Conservation (phyloP, 2,329 filamentous ascomycete species). For the Periconia sp. region DNA sequence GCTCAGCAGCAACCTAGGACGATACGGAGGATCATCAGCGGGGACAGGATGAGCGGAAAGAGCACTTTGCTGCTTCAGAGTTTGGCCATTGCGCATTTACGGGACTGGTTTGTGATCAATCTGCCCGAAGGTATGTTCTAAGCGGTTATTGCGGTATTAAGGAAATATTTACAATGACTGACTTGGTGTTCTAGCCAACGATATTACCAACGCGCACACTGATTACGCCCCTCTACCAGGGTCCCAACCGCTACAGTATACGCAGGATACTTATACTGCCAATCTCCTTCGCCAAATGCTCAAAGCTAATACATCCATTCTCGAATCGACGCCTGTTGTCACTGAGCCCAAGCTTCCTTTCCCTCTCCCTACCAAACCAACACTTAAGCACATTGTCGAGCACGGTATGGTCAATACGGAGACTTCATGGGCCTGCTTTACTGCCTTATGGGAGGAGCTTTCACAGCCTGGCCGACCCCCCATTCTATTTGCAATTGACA, state of each 20-base stretch:
- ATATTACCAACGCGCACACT: slow-evolving; percentile 77
- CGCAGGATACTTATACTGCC: slow-evolving; percentile 76
- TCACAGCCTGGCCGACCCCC: slow-evolving; percentile 57
- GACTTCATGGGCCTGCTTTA: slow-evolving; percentile 76
- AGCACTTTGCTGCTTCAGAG: slow-evolving; percentile 83
- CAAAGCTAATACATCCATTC: slow-evolving; percentile 69
- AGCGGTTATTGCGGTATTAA: neutral
- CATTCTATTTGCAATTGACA: slow-evolving; percentile 77
- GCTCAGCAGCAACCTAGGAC: slow-evolving; percentile 55
- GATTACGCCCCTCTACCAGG: slow-evolving; percentile 73
- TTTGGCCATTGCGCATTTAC: slow-evolving; percentile 76
- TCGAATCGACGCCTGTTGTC: slow-evolving; percentile 57
- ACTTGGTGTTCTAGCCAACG: slow-evolving; percentile 62
- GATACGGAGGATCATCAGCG: slow-evolving; percentile 68
- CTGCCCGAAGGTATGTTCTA: slow-evolving; percentile 78
- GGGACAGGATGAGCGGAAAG: slow-evolving; percentile 78
- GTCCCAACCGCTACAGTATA: slow-evolving; percentile 60
- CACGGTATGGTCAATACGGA: slow-evolving; percentile 74
- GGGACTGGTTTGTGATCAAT: slow-evolving; percentile 85
- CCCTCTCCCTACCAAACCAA: slow-evolving; percentile 59
- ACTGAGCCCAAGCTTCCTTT: slow-evolving; percentile 61
- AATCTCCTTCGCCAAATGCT: slow-evolving; percentile 72
- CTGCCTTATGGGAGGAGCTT: slow-evolving; percentile 80
- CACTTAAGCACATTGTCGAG: slow-evolving; percentile 68
- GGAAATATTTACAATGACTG: neutral